These are phyloP conservation scores for Turritis glabra DNA, from an alignment of 345 rosid genomes.

Conservation along the genomic window DNA sequence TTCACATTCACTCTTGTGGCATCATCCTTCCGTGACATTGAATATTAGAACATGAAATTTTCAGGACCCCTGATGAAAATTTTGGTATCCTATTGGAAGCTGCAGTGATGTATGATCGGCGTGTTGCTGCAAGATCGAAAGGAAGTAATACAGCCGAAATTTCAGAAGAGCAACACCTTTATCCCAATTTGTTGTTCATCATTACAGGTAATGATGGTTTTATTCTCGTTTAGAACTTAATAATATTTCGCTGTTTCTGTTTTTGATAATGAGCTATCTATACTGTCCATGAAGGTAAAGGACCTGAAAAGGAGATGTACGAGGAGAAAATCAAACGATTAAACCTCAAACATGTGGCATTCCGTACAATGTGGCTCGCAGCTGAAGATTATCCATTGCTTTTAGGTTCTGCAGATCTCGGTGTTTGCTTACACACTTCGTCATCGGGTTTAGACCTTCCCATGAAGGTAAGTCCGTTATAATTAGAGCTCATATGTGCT, in stretches of 20 bases:
- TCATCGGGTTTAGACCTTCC: slow-evolving; percentile 98
- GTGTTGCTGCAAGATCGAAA: slow-evolving; percentile 77
- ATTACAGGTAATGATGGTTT: slow-evolving; percentile 65
- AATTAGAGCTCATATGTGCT: slow-evolving; percentile 1
- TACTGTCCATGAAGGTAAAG: slow-evolving; percentile 63
- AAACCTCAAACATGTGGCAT: slow-evolving; percentile 81
- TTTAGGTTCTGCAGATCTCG: slow-evolving; percentile 93
- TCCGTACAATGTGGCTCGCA: slow-evolving; percentile 94
- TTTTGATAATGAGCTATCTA: background rate
- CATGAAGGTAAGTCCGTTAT: slow-evolving; percentile 65
- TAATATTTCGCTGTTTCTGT: background rate
- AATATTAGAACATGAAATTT: slow-evolving; percentile 25
- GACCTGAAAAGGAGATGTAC: slow-evolving; percentile 88
- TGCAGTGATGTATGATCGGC: slow-evolving; percentile 93
- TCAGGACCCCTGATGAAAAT: slow-evolving; percentile 98
- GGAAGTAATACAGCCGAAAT: slow-evolving; percentile 65
- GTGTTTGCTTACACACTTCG: slow-evolving; percentile 96
- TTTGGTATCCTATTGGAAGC: slow-evolving; percentile 95
- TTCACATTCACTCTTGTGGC: slow-evolving; percentile 15
- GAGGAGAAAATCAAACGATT: slow-evolving; percentile 79
- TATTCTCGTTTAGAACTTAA: background rate
- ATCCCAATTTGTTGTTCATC: slow-evolving; percentile 80
- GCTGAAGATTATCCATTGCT: slow-evolving; percentile 97
- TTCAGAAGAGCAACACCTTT: slow-evolving; percentile 50
- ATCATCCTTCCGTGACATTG: slow-evolving; percentile 6